phyloP scores from a whole-genome alignment of 768 basidiomycete species.

The Kwoniella mangroviensis region DNA sequence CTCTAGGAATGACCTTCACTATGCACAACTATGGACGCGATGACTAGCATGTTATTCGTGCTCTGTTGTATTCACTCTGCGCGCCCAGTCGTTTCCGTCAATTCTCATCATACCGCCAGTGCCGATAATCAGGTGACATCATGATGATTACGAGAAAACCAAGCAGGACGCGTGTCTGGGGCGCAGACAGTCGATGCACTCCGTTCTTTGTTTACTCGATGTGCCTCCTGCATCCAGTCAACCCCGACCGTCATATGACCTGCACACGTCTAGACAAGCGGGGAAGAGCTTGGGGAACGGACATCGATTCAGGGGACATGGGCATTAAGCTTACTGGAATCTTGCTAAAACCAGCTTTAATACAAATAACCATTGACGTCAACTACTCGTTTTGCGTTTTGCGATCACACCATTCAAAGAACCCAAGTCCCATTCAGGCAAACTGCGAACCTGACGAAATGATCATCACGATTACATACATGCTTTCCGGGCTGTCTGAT shows the following conservation, averaged over 20 bases:
- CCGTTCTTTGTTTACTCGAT: not conserved
- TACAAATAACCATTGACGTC: not conserved
- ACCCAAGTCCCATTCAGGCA: not conserved
- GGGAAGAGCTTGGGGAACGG: too few species aligned
- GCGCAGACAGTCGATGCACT: too few species aligned
- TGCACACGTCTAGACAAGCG: not conserved
- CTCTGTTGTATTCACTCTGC: too few species aligned
- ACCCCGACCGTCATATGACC: too few species aligned
- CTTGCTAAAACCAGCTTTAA: not conserved
- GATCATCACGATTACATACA: not conserved
- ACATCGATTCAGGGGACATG: not conserved
- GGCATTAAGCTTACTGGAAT: not conserved
- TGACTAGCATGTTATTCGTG: not conserved
- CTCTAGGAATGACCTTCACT: constrained; percentile 8
- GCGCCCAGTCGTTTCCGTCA: too few species aligned
- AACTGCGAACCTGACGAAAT: too few species aligned
- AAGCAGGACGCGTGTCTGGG: not conserved
- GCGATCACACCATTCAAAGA: not conserved
- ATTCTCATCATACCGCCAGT: too few species aligned
- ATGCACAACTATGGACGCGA: not conserved
- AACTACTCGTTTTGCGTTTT: not conserved
- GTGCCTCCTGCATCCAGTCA: not conserved
- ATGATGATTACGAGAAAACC: not conserved
- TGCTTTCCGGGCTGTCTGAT: too few species aligned
- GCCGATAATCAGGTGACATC: not conserved